Base-by-base conservation (phyloP, 371 early-diverging fungal species). In the Saksenaea vasiformis region DNA sequence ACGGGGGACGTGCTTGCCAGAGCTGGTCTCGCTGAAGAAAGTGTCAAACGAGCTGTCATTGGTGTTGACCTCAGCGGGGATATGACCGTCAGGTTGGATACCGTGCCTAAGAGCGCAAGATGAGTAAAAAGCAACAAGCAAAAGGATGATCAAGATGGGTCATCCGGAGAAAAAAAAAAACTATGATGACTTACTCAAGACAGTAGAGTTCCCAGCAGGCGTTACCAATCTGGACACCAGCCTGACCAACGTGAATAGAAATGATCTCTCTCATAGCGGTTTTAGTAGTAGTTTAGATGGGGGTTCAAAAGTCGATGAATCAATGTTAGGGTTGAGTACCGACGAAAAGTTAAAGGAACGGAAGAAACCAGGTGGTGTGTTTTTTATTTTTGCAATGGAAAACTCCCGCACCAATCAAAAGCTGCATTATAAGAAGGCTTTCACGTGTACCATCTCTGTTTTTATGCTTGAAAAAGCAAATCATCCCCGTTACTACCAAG, bases 201-300 rank as follows among this genome's bases (percentile, higher is more conserved):
- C 37, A 36, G 47, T 65, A 57, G 44, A 96, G 89, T 82, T 99
- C 99, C 99, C 99, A 99, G 86, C 98, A 98, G 85, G 98, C 93
- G 89, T 98, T 98, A 89, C 99, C 99, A 76, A 99, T 98, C 86
- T 99, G 99, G 74, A 99, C 93, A 92, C 99, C 99, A 73, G 98
- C 99, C 87, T 99, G 93, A 26, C 62, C 62, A 74, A 84, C 95
- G 91, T 99, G 99, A 82, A 99, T 86, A 59, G 95, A 95, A 83
- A 97, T 95, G 87, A 96, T 90, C 85, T 99, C 99, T 86, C 99
- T 91, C 99, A 98, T 98, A 75, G 51, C 72, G 61, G 19, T 19
- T 47, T 10, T 19, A 22, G n/a, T n/a, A 44, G 17, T 5, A 10
- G 60, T 39, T 17, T 22, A 58, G 27, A 60, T 37, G 58, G 64